Conservation (phyloP, 306 rosid species). For the Fragaria ananassa region DNA sequence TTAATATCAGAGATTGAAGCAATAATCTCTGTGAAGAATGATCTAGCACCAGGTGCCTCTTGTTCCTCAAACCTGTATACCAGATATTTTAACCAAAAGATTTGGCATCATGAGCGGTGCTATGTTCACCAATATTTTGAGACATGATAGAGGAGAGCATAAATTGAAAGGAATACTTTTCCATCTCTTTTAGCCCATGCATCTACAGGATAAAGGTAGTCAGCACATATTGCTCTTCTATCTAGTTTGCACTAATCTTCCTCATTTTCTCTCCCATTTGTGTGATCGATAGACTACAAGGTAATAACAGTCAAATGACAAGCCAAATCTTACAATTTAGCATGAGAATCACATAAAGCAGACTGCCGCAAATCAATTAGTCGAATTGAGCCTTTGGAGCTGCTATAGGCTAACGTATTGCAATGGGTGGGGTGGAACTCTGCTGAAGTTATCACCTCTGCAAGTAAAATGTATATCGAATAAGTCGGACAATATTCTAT, state of each 20-base stretch:
- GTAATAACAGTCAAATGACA: slow-evolving; percentile 3
- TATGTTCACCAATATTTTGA: neutral
- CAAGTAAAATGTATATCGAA: slow-evolving; percentile 28
- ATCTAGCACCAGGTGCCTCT: slow-evolving; percentile 93
- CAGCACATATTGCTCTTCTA: neutral
- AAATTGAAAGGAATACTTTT: neutral
- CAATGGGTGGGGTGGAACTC: slow-evolving; percentile 98
- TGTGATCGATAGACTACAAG: neutral
- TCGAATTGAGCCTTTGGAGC: slow-evolving; percentile 97
- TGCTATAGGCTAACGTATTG: slow-evolving; percentile 90
- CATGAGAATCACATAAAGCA: slow-evolving; percentile 93
- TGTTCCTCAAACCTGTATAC: slow-evolving; percentile 89
- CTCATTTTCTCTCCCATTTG: neutral
- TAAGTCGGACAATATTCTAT: slow-evolving; percentile 16
- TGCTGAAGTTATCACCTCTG: slow-evolving; percentile 99
- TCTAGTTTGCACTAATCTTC: neutral
- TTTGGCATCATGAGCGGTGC: neutral
- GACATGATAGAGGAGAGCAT: neutral
- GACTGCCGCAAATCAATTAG: slow-evolving; percentile 97
- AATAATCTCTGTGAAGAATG: slow-evolving; percentile 95
- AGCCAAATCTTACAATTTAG: slow-evolving; percentile 68
- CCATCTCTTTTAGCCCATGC: neutral
- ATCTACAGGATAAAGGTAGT: neutral
- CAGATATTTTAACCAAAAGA: slow-evolving; percentile 5
- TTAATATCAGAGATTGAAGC: slow-evolving; percentile 97